These are phyloP conservation scores for Aciculosporium take DNA, from an alignment of 2,329 filamentous ascomycete genomes.

Conservation along the genomic window DNA sequence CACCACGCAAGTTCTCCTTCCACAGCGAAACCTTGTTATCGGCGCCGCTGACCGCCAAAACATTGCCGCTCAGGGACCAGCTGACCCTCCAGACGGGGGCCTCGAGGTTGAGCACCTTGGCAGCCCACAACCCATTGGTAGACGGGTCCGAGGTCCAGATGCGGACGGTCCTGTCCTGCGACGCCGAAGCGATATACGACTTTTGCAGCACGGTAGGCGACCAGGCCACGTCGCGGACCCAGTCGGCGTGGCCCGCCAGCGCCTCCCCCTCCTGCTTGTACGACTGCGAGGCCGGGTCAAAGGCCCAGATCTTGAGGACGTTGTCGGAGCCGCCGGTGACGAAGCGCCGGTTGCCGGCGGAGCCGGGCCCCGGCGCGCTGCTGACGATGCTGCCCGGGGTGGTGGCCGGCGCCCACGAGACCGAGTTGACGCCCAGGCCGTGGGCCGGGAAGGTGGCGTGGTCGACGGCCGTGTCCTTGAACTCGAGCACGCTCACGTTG, in stretches of 20 bases:
- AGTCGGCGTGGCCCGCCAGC: conserved; percentile 76
- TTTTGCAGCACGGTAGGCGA: conserved; percentile 88
- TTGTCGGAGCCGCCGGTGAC: conserved; percentile 95
- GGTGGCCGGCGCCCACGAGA: conserved; percentile 84
- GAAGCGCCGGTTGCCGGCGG: conserved; percentile 60
- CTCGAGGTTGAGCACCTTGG: conserved; percentile 77
- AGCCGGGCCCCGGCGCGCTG: conserved; percentile 45
- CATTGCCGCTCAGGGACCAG: conserved; percentile 95
- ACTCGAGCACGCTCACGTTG: conserved; percentile 85
- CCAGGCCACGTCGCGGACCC: conserved; percentile 97
- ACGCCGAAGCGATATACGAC: conserved; percentile 90
- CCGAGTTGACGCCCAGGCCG: conserved; percentile 86
- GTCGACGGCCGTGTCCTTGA: conserved; percentile 89
- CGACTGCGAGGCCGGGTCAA: conserved; percentile 44
- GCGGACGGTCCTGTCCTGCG: conserved; percentile 90
- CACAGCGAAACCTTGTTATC: conserved; percentile 96
- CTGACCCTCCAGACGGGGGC: conserved; percentile 88
- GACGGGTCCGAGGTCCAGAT: conserved; percentile 74
- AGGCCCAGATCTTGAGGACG: conserved; percentile 84
- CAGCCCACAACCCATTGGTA: conserved; percentile 61
- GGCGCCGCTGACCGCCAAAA: conserved; percentile 80
- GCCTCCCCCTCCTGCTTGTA: conserved; percentile 50
- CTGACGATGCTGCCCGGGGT: conserved; percentile 74
- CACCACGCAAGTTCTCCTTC: conserved; percentile 95
- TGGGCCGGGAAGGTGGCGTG: conserved; percentile 84